phyloP scores from a whole-genome alignment of 345 rosid genomes.

The Boechera retrofracta region DNA sequence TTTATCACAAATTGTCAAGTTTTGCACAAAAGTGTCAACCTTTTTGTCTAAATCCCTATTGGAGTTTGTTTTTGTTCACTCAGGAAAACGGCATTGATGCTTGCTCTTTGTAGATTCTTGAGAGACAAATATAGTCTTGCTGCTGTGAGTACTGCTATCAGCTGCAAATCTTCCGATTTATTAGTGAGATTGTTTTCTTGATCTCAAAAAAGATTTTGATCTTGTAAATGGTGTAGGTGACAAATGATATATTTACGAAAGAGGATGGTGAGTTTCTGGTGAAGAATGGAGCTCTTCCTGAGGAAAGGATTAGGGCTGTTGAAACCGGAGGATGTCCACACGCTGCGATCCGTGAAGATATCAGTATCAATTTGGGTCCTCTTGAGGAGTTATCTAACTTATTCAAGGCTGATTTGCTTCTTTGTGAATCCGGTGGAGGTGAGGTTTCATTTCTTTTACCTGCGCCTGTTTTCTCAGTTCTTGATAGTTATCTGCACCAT shows the following conservation, averaged over 20 bases:
- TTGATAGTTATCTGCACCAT: background rate
- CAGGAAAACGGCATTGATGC: constrained; percentile 96
- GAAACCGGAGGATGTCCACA: constrained; percentile 99
- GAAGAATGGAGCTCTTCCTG: constrained; percentile 89
- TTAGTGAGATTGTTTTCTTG: background rate
- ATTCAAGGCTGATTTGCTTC: constrained; percentile 86
- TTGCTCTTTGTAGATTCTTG: constrained; percentile 76
- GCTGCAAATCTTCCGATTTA: background rate
- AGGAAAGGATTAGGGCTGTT: constrained; percentile 89
- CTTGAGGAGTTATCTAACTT: constrained; percentile 92
- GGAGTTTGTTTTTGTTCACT: constrained; percentile 15
- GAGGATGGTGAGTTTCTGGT: constrained; percentile 97
- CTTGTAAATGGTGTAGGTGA: constrained; percentile 60
- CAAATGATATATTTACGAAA: constrained; percentile 96
- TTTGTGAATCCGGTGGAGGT: constrained; percentile 99
- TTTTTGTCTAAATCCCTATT: background rate
- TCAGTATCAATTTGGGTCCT: constrained; percentile 96
- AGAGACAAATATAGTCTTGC: constrained; percentile 95
- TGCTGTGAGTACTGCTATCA: constrained; percentile 63
- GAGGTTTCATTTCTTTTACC: background rate
- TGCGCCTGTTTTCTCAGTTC: background rate
- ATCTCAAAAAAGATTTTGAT: background rate
- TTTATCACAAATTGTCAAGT: background rate
- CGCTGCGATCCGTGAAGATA: constrained; percentile 98
- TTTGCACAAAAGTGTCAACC: background rate